Conservation (phyloP, 208 protist species). For the Acanthamoeba royreba region DNA sequence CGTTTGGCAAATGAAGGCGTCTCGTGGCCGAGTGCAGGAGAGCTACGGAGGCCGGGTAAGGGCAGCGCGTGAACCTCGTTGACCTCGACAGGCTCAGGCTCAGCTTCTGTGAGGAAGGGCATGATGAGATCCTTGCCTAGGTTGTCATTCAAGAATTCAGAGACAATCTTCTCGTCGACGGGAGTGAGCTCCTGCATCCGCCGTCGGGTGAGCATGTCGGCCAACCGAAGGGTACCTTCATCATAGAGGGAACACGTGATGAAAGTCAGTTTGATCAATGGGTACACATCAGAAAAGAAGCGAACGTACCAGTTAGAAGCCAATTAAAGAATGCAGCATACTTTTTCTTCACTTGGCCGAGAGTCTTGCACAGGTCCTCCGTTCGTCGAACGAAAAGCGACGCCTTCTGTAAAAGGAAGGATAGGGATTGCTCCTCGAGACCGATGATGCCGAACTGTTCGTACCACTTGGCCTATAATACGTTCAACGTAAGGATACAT, state of each 20-base stretch:
- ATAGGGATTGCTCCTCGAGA: not conserved
- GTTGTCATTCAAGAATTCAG: not conserved
- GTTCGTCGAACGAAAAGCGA: not conserved
- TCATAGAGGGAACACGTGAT: not conserved
- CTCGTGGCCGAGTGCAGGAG: not conserved
- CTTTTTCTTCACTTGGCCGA: not conserved
- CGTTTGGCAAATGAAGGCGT: not conserved
- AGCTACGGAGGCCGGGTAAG: not conserved
- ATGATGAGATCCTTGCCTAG: not conserved
- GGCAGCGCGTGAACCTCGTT: not conserved
- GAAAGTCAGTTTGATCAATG: not conserved
- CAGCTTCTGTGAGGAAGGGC: not conserved
- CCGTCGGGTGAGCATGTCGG: not conserved
- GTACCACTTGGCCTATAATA: not conserved
- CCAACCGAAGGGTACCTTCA: not conserved
- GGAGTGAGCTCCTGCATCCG: not conserved
- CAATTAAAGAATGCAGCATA: constrained; percentile 22
- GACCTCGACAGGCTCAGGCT: not conserved
- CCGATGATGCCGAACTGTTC: constrained; percentile 16
- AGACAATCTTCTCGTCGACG: constrained; percentile 1
- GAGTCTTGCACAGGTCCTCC: not conserved
- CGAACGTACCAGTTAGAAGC: not conserved
- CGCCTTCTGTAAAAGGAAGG: not conserved
- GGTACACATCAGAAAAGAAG: not conserved
- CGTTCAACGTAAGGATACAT: not conserved